Base-by-base conservation (phyloP, 345 rosid species). In the Aurinia saxatilis region DNA sequence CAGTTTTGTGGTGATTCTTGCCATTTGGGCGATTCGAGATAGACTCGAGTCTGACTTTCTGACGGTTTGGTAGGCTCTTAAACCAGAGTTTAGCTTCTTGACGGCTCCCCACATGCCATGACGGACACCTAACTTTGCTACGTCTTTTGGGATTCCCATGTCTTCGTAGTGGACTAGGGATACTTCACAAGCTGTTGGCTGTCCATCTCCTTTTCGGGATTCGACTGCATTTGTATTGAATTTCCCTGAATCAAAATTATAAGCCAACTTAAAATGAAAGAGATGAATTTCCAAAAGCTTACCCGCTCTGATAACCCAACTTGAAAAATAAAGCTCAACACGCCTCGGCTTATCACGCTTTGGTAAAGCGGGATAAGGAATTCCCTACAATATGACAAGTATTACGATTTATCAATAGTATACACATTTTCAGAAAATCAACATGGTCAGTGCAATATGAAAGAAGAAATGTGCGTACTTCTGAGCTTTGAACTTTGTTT, bases 31-130 rank as follows among this genome's bases (percentile, higher is more conserved):
- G 8, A 83, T 72, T 73, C 89, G 73, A n/a, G 99, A 86, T 16
- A 90, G 62, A 67, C 83, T 39, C 8, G 72, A 35, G 21, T 81
- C 91, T 9, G 75, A 18, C 77, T 78, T 83, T 71, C 90, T 73
- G 7, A 82, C 87, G n/a, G 76, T 77, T 78, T 90, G 97, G 77
- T 90, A 93, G 0, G 84, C 87, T 70, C 96, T 81, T 81, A 93
- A 63, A 29, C 96, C 96, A 0, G 86, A 78, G 71, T 90, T 89
- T 56, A 90, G 70, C 71, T 90, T 93, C 79, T 86, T 93, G 40
- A 87, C 85, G 0, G 96, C 81, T 65, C 97, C 98, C 99, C 99
- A 93, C 97, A 90, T 90, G 51, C 92, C 99, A 63, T 85, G 99
- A 8, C 97, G 88, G 39, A 93, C 72, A 27, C 92, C 99, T 75